Evolutionary conservation across 2,329 filamentous ascomycete genomes (phyloP).

Genomic region (Cladobotryum mycophilum): DNA sequence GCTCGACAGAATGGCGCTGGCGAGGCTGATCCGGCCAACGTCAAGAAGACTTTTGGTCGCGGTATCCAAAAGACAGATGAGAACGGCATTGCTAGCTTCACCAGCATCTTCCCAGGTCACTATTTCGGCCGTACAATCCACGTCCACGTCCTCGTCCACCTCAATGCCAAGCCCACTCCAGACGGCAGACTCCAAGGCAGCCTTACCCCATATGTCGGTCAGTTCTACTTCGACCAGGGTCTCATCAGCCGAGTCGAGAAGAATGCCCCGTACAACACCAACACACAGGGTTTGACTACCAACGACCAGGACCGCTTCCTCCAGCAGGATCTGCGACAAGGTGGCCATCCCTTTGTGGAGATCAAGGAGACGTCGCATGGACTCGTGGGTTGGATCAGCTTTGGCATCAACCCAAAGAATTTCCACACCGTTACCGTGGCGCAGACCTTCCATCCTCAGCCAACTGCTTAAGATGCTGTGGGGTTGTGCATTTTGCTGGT

Average conservation of each 20-base stretch:
- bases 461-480: too few species aligned
- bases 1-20: constrained; percentile 29
- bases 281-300: background rate
- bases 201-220: background rate
- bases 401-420: background rate
- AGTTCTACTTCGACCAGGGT: constrained; percentile 3
- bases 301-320: background rate
- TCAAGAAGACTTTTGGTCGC: constrained; percentile 33
- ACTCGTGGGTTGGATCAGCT: background rate
- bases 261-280: background rate
- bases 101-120: constrained; percentile 38
- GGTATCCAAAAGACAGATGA: constrained; percentile 33
- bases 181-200: background rate
- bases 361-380: background rate
- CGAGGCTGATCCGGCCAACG: constrained; percentile 15
- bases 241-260: background rate
- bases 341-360: background rate
- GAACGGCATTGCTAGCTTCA: constrained; percentile 36
- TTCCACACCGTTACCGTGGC: background rate
- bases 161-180: background rate
- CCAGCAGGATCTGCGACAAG: background rate
- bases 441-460: background rate
- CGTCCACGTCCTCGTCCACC: constrained; percentile 30
- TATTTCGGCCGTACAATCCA: constrained; percentile 36
- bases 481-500: too few species aligned